phyloP scores from a whole-genome alignment of 106 monocot species.

The Alisma plantagoaquatica region DNA sequence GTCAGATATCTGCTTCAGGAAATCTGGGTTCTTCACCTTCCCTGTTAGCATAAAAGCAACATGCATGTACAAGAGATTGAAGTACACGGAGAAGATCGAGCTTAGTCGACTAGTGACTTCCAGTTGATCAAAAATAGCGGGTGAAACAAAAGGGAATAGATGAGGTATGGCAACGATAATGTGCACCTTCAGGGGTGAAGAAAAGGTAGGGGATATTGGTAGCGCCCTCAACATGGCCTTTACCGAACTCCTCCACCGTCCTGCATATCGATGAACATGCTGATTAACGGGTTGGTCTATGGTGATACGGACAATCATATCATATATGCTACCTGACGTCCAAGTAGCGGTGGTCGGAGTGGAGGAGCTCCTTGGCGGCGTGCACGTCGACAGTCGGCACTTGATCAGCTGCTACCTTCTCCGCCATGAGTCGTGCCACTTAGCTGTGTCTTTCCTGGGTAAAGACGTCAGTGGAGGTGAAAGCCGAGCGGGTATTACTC shows the following conservation, averaged over 20 bases:
- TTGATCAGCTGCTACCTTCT: too few species aligned
- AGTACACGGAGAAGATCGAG: too few species aligned
- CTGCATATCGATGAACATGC: not conserved
- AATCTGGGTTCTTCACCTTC: slow-evolving; percentile 48
- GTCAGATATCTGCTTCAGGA: slow-evolving; percentile 41
- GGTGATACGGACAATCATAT: not conserved
- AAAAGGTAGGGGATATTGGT: not conserved
- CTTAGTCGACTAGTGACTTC: too few species aligned
- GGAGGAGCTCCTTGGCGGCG: not conserved
- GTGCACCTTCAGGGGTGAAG: not conserved
- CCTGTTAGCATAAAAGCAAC: slow-evolving; percentile 21
- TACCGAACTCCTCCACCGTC: not conserved
- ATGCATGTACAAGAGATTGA: too few species aligned
- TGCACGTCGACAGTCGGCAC: not conserved
- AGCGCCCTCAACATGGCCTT: not conserved
- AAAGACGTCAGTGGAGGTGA: too few species aligned
- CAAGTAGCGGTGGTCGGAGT: not conserved
- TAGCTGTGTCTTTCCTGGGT: too few species aligned
- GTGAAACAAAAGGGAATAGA: too few species aligned
- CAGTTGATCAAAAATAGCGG: too few species aligned
- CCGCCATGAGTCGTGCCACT: too few species aligned
- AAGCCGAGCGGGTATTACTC: too few species aligned
- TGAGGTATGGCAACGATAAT: not conserved
- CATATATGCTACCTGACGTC: not conserved
- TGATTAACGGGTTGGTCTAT: not conserved